Evolutionary conservation across 441 rosid species (phyloP).

Genomic region (Rhodomyrtus psidioides): DNA sequence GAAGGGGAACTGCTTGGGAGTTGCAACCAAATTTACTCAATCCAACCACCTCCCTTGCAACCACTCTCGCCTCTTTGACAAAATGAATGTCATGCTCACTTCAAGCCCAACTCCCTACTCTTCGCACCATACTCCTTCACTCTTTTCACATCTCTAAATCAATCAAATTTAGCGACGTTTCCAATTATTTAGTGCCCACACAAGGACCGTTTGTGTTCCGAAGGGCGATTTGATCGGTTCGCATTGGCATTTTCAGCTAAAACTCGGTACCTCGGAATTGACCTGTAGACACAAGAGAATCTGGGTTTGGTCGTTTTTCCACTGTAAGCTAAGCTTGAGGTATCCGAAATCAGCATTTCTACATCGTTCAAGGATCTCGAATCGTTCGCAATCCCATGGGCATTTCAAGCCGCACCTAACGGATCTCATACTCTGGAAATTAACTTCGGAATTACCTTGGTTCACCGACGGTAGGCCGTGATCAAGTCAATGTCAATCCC

Average conservation of each 20-base stretch:
- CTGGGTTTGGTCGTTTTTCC: neutral
- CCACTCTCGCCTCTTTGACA: neutral
- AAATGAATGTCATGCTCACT: neutral
- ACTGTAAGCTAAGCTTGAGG: no score
- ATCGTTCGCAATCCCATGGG: neutral
- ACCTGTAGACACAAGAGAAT: neutral
- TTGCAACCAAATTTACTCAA: constrained; percentile 20
- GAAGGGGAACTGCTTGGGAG: constrained; percentile 19
- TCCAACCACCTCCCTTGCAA: constrained; percentile 9
- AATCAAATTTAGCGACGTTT: neutral
- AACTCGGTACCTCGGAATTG: neutral
- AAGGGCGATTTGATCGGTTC: neutral
- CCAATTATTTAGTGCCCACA: neutral
- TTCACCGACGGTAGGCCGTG: no score
- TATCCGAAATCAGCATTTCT: neutral
- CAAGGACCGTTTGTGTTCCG: neutral
- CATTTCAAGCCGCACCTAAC: neutral
- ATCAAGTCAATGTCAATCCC: no score
- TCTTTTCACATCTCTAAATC: neutral
- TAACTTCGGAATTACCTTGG: neutral
- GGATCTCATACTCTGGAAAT: neutral
- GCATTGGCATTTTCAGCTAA: neutral
- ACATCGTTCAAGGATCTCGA: neutral
- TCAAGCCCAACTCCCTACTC: neutral
- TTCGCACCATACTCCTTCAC: neutral